phyloP scores from a whole-genome alignment of 148 eudicot genomes.

The Silene uniflora region DNA sequence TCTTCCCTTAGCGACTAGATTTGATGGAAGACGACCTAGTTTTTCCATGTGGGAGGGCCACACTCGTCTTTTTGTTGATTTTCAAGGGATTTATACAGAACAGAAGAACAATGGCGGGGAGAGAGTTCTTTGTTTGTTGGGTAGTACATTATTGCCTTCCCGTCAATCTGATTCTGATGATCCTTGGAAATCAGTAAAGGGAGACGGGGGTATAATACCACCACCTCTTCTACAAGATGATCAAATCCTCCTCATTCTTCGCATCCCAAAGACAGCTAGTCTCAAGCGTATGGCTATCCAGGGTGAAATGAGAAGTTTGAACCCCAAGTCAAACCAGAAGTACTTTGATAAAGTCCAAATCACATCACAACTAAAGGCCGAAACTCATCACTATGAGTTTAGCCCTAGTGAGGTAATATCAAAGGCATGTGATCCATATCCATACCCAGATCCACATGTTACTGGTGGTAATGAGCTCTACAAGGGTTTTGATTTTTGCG shows the following conservation, averaged over 20 bases:
- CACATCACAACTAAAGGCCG: slow-evolving; percentile 38
- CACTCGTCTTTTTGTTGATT: slow-evolving; percentile 46
- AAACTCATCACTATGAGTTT: slow-evolving; percentile 50
- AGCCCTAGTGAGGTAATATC: slow-evolving; percentile 41
- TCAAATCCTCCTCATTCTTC: slow-evolving; percentile 61
- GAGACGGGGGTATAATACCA: slow-evolving; percentile 31
- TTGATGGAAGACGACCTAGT: slow-evolving; percentile 25
- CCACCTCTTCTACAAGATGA: slow-evolving; percentile 73
- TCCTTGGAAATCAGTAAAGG: slow-evolving; percentile 65
- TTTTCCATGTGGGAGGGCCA: slow-evolving; percentile 59
- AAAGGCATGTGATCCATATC: slow-evolving; percentile 66
- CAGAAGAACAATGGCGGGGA: slow-evolving; percentile 50
- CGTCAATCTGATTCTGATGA: slow-evolving; percentile 49
- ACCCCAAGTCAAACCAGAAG: slow-evolving; percentile 46
- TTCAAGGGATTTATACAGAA: slow-evolving; percentile 78
- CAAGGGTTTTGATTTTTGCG: slow-evolving; percentile 68
- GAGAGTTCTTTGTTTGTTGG: slow-evolving; percentile 79
- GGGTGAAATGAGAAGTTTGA: slow-evolving; percentile 76
- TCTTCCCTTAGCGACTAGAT: slow-evolving; percentile 34
- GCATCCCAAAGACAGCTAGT: slow-evolving; percentile 49
- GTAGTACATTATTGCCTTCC: slow-evolving; percentile 66
- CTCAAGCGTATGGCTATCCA: slow-evolving; percentile 45
- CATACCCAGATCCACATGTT: slow-evolving; percentile 40
- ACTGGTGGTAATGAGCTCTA: slow-evolving; percentile 41
- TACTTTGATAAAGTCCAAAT: slow-evolving; percentile 70